A percentile compares a stretch with the other conserved stretches of the same genome.
Conservation (phyloP, 2,329 filamentous ascomycete genomes). For the Fonsecaea monophora region DNA sequence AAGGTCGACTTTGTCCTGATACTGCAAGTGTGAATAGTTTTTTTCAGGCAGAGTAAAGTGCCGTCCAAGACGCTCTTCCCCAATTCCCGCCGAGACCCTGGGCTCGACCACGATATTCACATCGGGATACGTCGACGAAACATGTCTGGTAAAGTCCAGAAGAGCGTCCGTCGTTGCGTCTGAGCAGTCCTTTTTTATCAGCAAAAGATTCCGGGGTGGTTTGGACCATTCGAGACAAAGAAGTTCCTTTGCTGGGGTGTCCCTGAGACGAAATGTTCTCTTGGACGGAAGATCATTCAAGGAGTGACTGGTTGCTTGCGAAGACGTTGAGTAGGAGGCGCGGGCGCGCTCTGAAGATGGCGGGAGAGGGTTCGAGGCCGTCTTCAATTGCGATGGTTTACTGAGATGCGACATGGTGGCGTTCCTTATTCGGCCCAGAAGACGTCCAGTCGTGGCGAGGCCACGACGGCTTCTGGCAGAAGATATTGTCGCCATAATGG, state of each 20-base stretch:
- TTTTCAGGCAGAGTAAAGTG: constrained; percentile 23
- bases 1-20: constrained; percentile 83
- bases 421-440: constrained; percentile 1
- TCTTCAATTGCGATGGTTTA: not conserved
- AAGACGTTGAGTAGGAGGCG: constrained; percentile 2
- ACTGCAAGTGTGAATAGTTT: constrained; percentile 18
- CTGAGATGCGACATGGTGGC: not conserved
- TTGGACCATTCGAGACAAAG: constrained; percentile 71
- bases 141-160: constrained; percentile 70
- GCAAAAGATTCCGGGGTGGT: constrained; percentile 71
- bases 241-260: constrained; percentile 59
- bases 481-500: not conserved
- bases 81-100: constrained; percentile 73
- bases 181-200: constrained; percentile 71
- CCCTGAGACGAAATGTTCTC: constrained; percentile 27
- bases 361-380: not conserved
- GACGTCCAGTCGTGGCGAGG: not conserved
- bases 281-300: constrained; percentile 27
- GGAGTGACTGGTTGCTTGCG: constrained; percentile 5
- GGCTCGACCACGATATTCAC: constrained; percentile 85
- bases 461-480: not conserved
- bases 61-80: constrained; percentile 49
- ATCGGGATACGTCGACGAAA: constrained; percentile 78
- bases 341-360: constrained; percentile 8
- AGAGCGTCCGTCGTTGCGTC: constrained; percentile 62